Conservation (phyloP, 495 filamentous ascomycete species). For the Thermochaetoides thermophila region DNA sequence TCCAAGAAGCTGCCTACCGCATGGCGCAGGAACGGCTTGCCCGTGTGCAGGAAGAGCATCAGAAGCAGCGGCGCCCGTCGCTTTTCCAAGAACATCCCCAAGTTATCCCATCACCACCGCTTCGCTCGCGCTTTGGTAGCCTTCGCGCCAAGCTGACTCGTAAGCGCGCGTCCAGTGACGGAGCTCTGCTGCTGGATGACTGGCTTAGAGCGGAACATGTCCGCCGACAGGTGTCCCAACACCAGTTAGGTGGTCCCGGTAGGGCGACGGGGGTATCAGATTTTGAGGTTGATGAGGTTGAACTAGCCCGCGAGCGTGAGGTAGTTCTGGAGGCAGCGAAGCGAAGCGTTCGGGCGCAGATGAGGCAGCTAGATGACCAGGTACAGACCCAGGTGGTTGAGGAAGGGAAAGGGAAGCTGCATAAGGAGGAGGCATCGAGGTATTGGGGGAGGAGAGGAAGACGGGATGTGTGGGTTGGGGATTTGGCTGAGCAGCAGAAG, state of each 20-base stretch:
- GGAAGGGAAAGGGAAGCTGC: conserved; percentile 67
- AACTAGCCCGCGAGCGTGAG: conserved; percentile 58
- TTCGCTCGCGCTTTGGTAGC: too few species aligned
- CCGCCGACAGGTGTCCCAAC: conserved; percentile 62
- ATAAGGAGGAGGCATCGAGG: conserved; percentile 48
- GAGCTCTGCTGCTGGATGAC: conserved; percentile 45
- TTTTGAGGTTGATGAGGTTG: conserved; percentile 61
- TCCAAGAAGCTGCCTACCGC: conserved; percentile 76
- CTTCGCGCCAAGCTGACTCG: conserved; percentile 42
- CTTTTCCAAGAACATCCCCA: conserved; percentile 63
- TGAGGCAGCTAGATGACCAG: conserved; percentile 67
- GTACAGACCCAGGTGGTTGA: conserved; percentile 61
- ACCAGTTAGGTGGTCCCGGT: too few species aligned
- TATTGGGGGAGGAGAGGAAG: too few species aligned
- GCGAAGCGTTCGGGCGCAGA: conserved; percentile 63
- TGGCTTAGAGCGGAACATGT: conserved; percentile 55
- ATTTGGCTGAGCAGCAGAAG: conserved; percentile 28
- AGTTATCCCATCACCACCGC: too few species aligned
- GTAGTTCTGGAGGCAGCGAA: conserved; percentile 64
- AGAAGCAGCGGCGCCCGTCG: conserved; percentile 34
- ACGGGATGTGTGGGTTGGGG: too few species aligned
- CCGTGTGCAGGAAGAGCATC: conserved; percentile 59
- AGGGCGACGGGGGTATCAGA: too few species aligned
- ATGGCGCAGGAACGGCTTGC: conserved; percentile 71
- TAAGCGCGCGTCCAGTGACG: conserved; percentile 56